These are phyloP conservation scores for Tulasnella sp. DNA, from an alignment of 768 basidiomycete genomes.

Conservation along the genomic window DNA sequence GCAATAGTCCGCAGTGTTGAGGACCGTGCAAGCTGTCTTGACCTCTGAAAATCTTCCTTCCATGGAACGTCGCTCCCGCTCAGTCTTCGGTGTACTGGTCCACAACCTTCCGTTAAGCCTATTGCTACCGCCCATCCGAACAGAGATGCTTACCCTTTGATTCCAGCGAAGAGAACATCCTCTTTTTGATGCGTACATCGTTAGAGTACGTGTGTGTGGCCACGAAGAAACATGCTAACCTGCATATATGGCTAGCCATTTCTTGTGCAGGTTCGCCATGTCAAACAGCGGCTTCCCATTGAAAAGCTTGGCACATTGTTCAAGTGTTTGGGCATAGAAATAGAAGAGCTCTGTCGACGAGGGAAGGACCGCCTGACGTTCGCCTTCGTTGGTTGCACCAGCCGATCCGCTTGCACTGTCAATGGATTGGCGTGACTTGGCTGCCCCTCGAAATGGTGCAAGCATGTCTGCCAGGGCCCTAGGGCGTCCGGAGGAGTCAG, in stretches of 20 bases:
- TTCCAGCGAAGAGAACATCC: conserved; percentile 67
- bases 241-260: conserved; percentile 92
- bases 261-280: conserved; percentile 72
- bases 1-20: conserved; percentile 98
- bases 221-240: conserved; percentile 39
- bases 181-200: conserved; percentile 41
- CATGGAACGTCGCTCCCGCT: conserved; percentile 51
- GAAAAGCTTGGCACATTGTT: conserved; percentile 87
- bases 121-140: not conserved
- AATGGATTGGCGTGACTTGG: conserved; percentile 56
- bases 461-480: conserved; percentile 91
- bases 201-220: not conserved
- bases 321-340: conserved; percentile 90
- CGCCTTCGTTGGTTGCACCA: conserved; percentile 37
- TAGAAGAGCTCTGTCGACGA: conserved; percentile 96
- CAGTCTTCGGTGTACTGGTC: not conserved
- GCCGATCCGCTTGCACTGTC: conserved; percentile 36
- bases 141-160: conserved; percentile 53
- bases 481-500: not conserved
- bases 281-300: conserved; percentile 79
- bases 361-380: conserved; percentile 60
- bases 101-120: not conserved
- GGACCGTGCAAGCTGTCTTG: conserved; percentile 74
- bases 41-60: conserved; percentile 72
- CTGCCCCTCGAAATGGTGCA: conserved; percentile 56